Percentiles rank a stretch among this genome's conserved stretches.
These are phyloP conservation scores for Isabelozyma rhagii DNA, from an alignment of 805 yeast species.

Conservation along the genomic window DNA sequence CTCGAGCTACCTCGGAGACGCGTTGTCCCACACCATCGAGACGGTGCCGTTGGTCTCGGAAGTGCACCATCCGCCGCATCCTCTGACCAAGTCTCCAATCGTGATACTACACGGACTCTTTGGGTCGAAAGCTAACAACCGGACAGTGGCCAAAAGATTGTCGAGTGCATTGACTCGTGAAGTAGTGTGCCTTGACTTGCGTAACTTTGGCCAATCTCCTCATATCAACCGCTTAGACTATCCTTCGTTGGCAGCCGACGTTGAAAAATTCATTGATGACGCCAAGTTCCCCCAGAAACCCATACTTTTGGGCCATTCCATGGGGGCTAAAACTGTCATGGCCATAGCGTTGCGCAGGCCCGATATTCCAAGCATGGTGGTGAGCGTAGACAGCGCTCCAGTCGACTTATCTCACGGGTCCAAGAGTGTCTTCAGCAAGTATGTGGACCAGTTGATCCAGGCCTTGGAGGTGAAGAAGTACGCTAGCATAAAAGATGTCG, in stretches of 20 bases:
- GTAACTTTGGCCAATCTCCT: conserved; percentile 95
- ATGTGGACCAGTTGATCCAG: conserved; percentile 58
- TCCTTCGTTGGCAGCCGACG: conserved; percentile 79
- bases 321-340: conserved; percentile 97
- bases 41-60: conserved; percentile 59
- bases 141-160: conserved; percentile 69
- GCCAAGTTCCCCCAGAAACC: conserved; percentile 43
- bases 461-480: conserved; percentile 49
- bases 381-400: conserved; percentile 91
- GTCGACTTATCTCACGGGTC: conserved; percentile 53
- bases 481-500: conserved; percentile 62
- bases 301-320: conserved; percentile 74
- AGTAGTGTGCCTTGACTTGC: conserved; percentile 68
- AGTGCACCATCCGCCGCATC: conserved; percentile 28
- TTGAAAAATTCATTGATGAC: conserved; percentile 63
- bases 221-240: conserved; percentile 71
- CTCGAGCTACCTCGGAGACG: conserved; percentile 26
- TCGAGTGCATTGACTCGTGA: conserved; percentile 49
- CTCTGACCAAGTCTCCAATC: conserved; percentile 51
- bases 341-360: conserved; percentile 72
- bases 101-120: conserved; percentile 85
- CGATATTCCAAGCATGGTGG: conserved; percentile 54
- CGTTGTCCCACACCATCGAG: conserved; percentile 33
- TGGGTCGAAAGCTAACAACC: conserved; percentile 78
- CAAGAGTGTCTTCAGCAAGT: conserved; percentile 58